These are phyloP conservation scores for Nigrospora osmanthi DNA, from an alignment of 2,329 filamentous ascomycete species.

Conservation along the genomic window DNA sequence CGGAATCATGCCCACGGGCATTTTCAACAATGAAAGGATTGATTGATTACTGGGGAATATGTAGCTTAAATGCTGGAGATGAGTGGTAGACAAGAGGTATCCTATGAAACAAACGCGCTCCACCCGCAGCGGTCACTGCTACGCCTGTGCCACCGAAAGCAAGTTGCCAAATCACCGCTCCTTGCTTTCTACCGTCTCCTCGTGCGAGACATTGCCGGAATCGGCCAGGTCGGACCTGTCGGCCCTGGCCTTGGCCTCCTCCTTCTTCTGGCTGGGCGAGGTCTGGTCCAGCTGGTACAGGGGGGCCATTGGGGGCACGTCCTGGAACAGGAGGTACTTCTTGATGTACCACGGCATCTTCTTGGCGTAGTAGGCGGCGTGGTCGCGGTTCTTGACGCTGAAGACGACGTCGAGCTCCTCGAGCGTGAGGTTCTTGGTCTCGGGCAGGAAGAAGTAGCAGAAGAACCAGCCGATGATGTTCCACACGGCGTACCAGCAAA, in stretches of 20 bases:
- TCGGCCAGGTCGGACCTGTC: too few relatives aligned
- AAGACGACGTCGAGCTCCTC: slow-evolving; percentile 27
- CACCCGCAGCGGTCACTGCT: too few relatives aligned
- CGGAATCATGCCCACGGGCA: too few relatives aligned
- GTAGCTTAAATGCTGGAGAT: too few relatives aligned
- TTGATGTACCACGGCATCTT: slow-evolving; percentile 8
- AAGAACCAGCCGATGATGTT: slow-evolving; percentile 35
- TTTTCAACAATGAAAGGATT: too few relatives aligned
- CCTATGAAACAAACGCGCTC: too few relatives aligned
- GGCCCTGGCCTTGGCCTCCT: not conserved
- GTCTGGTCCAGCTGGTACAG: slow-evolving; percentile 4
- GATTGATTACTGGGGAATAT: too few relatives aligned
- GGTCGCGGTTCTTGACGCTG: slow-evolving; percentile 4
- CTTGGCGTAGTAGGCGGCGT: slow-evolving; percentile 5
- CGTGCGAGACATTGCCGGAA: too few relatives aligned
- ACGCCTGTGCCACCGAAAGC: too few relatives aligned
- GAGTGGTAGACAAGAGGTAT: too few relatives aligned
- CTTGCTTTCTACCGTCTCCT: too few relatives aligned
- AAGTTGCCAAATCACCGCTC: too few relatives aligned
- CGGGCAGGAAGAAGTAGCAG: slow-evolving; percentile 27
- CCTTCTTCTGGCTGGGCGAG: not conserved
- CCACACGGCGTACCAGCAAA: slow-evolving; percentile 36
- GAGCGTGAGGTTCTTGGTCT: slow-evolving; percentile 26
- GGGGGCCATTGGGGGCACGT: slow-evolving; percentile 2
- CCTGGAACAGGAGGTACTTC: slow-evolving; percentile 3